A percentile compares a stretch with the other conserved stretches of the same genome.
These are phyloP conservation scores for Wickerhamomyces silvicola DNA, from an alignment of 805 yeast genomes.

Conservation along the genomic window DNA sequence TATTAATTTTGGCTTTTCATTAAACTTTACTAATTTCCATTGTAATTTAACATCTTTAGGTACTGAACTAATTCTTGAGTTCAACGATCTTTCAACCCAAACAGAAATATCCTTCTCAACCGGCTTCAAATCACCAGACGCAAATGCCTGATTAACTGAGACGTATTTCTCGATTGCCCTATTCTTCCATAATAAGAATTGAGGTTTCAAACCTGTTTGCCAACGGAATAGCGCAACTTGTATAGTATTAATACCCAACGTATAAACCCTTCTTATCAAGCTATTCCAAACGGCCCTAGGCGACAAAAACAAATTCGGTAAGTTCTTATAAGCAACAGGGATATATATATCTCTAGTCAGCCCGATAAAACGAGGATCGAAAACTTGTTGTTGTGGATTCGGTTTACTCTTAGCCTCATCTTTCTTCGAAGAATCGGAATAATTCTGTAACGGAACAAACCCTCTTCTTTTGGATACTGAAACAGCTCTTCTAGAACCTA, in stretches of 20 bases:
- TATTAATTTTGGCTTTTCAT: slow-evolving; percentile 64
- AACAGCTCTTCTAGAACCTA: not conserved
- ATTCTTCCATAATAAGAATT: slow-evolving; percentile 77
- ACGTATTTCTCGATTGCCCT: slow-evolving; percentile 72
- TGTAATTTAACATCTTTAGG: slow-evolving; percentile 56
- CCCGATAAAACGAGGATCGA: slow-evolving; percentile 35
- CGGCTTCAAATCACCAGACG: slow-evolving; percentile 43
- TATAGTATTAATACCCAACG: slow-evolving; percentile 62
- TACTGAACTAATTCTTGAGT: slow-evolving; percentile 42
- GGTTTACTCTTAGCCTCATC: slow-evolving; percentile 7
- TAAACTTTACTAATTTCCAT: slow-evolving; percentile 75
- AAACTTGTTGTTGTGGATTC: slow-evolving; percentile 19
- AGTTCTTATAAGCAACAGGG: slow-evolving; percentile 41
- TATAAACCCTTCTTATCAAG: slow-evolving; percentile 52
- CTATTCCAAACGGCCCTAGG: slow-evolving; percentile 41
- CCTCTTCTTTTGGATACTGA: not conserved
- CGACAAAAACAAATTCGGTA: slow-evolving; percentile 35
- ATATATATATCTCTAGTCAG: slow-evolving; percentile 39
- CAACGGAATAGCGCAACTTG: slow-evolving; percentile 61
- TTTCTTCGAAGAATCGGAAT: slow-evolving; percentile 4
- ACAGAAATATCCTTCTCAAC: slow-evolving; percentile 43
- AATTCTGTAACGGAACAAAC: not conserved
- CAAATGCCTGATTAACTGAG: slow-evolving; percentile 77
- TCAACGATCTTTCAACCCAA: slow-evolving; percentile 58
- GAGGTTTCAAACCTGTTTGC: slow-evolving; percentile 62